Base-by-base conservation (phyloP, 345 rosid genomes). In the Microcos paniculata region DNA sequence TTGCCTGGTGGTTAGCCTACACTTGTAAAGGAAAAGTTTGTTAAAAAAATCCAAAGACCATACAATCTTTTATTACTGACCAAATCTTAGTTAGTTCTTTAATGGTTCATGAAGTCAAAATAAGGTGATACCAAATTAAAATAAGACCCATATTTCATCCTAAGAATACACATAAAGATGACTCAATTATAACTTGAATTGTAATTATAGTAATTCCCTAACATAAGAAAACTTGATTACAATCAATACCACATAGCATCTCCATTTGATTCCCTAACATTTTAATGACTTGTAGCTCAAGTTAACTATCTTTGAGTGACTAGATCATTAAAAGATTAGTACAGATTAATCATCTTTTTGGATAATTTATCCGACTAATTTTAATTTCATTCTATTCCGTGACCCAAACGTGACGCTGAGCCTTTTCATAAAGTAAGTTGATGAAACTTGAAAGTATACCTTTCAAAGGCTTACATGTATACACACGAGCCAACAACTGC, bases 401-500 rank as follows among this genome's bases (percentile, higher is more conserved):
- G 45, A 42, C 6, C 45, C 45, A 9, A 42, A 9, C 40, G 40
- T 35, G 40, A 4, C 40, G 40, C 40, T 7, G 45, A 42, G 45
- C 9, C 8, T 42, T n/a, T n/a, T 42, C 8, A 42, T 42, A 3
- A 12, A 51, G 55, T 1, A 21, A 42, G 9, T 21, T 19, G 19
- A 9, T n/a, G n/a, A n/a, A n/a, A n/a, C n/a, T 3, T 42, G 30
- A 67, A 31, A 67, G 18, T 12, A 38, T 58, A 26, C 26, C 59
- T 21, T 64, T 64, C 0, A 2, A 62, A 75, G 9, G 73, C 57
- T 68, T 64, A 35, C 59, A 55, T 45, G 19, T 49, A n/a, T n/a
- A 23, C 48, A 55, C 64, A 55, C 78, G 77, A 71, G 78, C 65
- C 48, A 42, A n/a, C 19, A 6, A 61, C 45, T 24, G 80, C 72